Evolutionary conservation across 1,139 yeast species (phyloP), one percentile per base, ranked within the genome.

Genomic region (Blastobotrys arbuscula): DNA sequence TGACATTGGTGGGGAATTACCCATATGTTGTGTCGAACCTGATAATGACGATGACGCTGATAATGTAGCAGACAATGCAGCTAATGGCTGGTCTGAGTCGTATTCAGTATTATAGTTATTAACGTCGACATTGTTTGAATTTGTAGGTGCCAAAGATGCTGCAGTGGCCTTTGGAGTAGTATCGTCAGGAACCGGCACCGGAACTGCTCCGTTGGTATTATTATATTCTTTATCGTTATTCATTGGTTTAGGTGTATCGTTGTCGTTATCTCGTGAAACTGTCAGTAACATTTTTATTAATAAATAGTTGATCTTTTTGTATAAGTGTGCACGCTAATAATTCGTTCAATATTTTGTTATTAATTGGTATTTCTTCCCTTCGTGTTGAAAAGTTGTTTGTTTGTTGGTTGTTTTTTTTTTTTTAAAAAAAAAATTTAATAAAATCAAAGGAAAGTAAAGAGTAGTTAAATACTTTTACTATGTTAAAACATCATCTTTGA

Each of bases 21-120:
- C 48, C 50, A 30, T 48, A 49, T 49, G 50, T 20, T 46, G 44
- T 31, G 48, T 39, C 38, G 51, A 39, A 43, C 50, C 50, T 31
- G 52, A 46, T 41, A 47, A 36, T 20, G 51, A 42, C 20, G 65
- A 62, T 5, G 65, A 60, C 10, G 65, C 65, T 19, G 63, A 59
- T 23, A 61, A 51, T 8, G 64, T 58, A 2, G 61, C 50, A 8
- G 63, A 55, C 15, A 58, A 49, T 19, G 56, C 59, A 3, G 63
- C 53, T 36, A 59, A 46, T 18, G 64, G 55, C 16, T n/a, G 37
- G 10, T 41, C 33, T n/a, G 44, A 21, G 12, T 40, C 47, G 10
- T 18, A 19, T 13, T 44, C 38, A 6, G 31, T n/a, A 37, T 37
- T 10, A 16, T 23, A 21, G 10, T 21, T 13, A 7, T 19, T 19